These are phyloP conservation scores for Prunus mongolica DNA, from an alignment of 306 rosid genomes.

Conservation along the genomic window DNA sequence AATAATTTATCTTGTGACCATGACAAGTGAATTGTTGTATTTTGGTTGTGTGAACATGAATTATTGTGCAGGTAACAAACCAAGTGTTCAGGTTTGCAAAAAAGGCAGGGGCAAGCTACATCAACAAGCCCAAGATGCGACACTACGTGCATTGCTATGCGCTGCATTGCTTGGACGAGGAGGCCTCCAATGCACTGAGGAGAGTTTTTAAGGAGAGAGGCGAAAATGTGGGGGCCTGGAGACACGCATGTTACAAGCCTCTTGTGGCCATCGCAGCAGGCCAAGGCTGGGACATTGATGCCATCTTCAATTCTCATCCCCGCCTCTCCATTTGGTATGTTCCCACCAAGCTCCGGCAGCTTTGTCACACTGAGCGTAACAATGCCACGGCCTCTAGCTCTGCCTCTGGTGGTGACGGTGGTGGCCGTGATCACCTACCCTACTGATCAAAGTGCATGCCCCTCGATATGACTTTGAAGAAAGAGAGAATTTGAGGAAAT, in stretches of 20 bases:
- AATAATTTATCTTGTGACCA: no score
- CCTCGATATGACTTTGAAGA: background rate
- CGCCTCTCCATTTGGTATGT: conserved; percentile 87
- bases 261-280: conserved; percentile 71
- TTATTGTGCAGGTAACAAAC: conserved; percentile 60
- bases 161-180: conserved; percentile 78
- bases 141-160: conserved; percentile 98
- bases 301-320: conserved; percentile 80
- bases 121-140: conserved; percentile 97
- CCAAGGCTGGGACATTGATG: conserved; percentile 92
- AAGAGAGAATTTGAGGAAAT: background rate
- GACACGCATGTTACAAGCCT: conserved; percentile 82
- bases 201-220: conserved; percentile 72
- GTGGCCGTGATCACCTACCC: conserved; percentile 29
- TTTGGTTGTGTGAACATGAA: background rate
- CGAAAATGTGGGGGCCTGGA: conserved; percentile 87
- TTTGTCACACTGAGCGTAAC: conserved; percentile 79
- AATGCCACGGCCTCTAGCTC: conserved; percentile 54
- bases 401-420: conserved; percentile 31
- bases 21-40: no score
- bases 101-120: conserved; percentile 88
- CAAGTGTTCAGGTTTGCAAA: conserved; percentile 86
- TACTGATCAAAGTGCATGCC: conserved; percentile 15
- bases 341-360: conserved; percentile 92
- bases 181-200: conserved; percentile 63